Percentiles rank a stretch among this genome's conserved stretches.
Evolutionary conservation across 2,329 filamentous ascomycete genomes (phyloP).

Genomic region (Apiospora phragmitis): DNA sequence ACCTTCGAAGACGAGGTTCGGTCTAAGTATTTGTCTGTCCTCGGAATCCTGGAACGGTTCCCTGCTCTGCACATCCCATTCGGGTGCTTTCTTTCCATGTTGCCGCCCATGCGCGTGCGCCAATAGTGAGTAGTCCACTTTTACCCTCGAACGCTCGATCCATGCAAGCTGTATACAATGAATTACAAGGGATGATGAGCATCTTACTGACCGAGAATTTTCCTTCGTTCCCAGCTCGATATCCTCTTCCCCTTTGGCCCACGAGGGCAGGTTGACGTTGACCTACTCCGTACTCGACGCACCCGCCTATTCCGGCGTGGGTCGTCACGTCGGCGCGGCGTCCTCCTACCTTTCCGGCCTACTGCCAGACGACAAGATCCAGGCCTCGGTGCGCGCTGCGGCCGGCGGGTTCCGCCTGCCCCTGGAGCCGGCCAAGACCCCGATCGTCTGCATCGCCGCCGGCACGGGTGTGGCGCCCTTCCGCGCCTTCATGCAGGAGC

Average conservation of each 20-base stretch:
- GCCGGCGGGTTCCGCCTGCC: conserved; percentile 51
- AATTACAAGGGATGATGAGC: no score
- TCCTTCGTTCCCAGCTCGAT: conserved; percentile 54
- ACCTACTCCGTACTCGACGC: conserved; percentile 68
- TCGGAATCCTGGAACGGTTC: conserved; percentile 70
- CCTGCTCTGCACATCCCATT: conserved; percentile 61
- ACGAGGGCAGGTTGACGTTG: conserved; percentile 58
- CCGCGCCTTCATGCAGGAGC: conserved; percentile 63
- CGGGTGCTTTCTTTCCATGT: conserved; percentile 66
- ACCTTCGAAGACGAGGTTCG: conserved; percentile 48
- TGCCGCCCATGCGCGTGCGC: conserved; percentile 76
- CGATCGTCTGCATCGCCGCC: conserved; percentile 52
- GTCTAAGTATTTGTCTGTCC: conserved; percentile 60
- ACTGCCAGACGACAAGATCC: conserved; percentile 40
- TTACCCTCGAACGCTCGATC: conserved; percentile 35
- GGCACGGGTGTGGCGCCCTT: conserved; percentile 63
- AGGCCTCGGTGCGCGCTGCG: conserved; percentile 37
- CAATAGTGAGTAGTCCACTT: conserved; percentile 68
- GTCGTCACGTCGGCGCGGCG: conserved; percentile 58
- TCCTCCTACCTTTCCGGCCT: conserved; percentile 60
- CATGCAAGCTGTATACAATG: no score
- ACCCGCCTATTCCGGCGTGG: conserved; percentile 50
- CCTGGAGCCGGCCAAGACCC: conserved; percentile 42
- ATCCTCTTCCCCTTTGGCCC: conserved; percentile 68
- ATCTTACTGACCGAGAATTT: not conserved